These are phyloP conservation scores for Tripterygium wilfordii DNA, from an alignment of 177 flowering plant species.

Conservation along the genomic window DNA sequence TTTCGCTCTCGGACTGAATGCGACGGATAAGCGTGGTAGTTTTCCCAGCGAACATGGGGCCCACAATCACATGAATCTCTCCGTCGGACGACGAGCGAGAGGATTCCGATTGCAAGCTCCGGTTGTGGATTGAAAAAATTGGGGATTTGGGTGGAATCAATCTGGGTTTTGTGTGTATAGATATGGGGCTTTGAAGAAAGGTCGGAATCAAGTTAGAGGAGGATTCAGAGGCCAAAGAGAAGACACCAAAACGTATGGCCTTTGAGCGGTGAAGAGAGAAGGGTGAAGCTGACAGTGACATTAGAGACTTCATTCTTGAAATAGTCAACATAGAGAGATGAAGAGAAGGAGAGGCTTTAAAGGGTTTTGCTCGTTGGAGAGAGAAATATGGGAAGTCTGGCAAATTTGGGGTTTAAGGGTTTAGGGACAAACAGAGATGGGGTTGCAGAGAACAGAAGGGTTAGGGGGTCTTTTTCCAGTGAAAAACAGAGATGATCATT, in stretches of 20 bases:
- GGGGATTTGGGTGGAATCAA: background rate
- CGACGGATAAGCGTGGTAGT: slow-evolving; percentile 53
- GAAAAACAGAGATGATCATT: too few relatives aligned
- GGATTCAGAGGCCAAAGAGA: slow-evolving; percentile 11
- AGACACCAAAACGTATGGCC: slow-evolving; percentile 9
- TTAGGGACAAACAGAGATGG: background rate
- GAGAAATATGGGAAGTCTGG: background rate
- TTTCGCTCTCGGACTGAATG: slow-evolving; percentile 30
- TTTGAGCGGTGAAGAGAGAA: slow-evolving; percentile 11
- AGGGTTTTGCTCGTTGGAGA: background rate
- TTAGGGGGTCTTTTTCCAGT: background rate
- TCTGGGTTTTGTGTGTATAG: slow-evolving; percentile 5
- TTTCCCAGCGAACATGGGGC: slow-evolving; percentile 69
- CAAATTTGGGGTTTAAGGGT: slow-evolving; percentile 8
- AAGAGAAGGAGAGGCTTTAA: slow-evolving; percentile 1
- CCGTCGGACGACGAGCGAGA: slow-evolving; percentile 17
- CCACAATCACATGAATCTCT: slow-evolving; percentile 56
- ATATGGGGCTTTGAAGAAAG: slow-evolving; percentile 3
- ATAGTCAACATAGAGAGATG: slow-evolving; percentile 14
- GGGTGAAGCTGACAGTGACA: slow-evolving; percentile 16
- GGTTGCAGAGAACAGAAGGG: background rate
- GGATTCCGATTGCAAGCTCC: slow-evolving; percentile 13
- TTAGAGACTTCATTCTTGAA: slow-evolving; percentile 30
- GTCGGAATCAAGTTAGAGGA: too few relatives aligned
- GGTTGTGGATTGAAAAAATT: slow-evolving; percentile 6